phyloP scores from a whole-genome alignment of 2,329 filamentous ascomycete genomes.

The Phaeophleospora eucalypticola region DNA sequence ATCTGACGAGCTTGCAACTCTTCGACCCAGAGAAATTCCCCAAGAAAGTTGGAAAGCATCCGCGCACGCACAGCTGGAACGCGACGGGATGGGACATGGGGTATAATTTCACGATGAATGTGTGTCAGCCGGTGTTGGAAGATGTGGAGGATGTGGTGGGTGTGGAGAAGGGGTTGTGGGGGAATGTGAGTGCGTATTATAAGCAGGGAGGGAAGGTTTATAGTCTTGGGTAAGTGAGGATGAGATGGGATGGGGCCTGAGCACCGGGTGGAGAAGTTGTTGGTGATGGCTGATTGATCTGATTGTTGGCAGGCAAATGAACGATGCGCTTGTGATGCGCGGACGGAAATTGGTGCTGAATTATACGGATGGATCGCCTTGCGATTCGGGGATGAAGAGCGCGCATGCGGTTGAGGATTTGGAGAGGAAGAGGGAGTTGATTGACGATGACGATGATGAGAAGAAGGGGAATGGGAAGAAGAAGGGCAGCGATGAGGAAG shows the following conservation, averaged over 20 bases:
- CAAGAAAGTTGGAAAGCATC: conserved; percentile 43
- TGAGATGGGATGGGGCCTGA: not conserved
- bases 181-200: conserved; percentile 78
- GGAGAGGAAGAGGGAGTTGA: conserved; percentile 34
- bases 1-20: conserved; percentile 56
- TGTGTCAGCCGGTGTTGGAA: conserved; percentile 72
- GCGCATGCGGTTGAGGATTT: conserved; percentile 23
- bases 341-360: conserved; percentile 60
- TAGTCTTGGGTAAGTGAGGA: conserved; percentile 66
- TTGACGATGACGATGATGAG: conserved; percentile 31
- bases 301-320: conserved; percentile 46
- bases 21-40: conserved; percentile 42
- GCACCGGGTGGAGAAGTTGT: not conserved
- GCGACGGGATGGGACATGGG: conserved; percentile 72
- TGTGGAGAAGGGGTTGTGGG: conserved; percentile 59
- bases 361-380: conserved; percentile 49
- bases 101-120: conserved; percentile 78
- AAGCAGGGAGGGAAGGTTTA: conserved; percentile 61
- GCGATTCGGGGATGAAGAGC: conserved; percentile 34
- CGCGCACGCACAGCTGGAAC: conserved; percentile 57
- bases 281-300: not conserved
- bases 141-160: conserved; percentile 53
- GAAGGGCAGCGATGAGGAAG: conserved; percentile 32
- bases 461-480: conserved; percentile 27
- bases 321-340: conserved; percentile 53